A percentile compares a stretch with the other conserved stretches of the same genome.
phyloP scores from a whole-genome alignment of 2,329 filamentous ascomycete genomes.

The Myotisia sp. region DNA sequence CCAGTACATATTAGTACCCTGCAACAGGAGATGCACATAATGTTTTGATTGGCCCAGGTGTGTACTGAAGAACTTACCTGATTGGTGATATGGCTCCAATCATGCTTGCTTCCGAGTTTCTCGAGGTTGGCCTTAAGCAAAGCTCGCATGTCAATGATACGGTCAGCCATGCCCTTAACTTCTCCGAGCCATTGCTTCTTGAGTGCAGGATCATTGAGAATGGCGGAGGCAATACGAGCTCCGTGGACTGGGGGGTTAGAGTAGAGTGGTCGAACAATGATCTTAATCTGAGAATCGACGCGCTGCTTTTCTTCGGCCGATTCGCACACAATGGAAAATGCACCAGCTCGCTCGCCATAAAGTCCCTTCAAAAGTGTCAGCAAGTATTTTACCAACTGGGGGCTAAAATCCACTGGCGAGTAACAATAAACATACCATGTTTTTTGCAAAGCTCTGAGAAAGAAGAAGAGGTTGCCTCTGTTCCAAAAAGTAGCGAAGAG shows the following conservation, averaged over 20 bases:
- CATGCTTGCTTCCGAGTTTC: conserved; percentile 85
- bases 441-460: conserved; percentile 95
- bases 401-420: too few relatives aligned
- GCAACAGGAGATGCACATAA: too few relatives aligned
- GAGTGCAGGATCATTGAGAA: conserved; percentile 70
- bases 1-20: background rate
- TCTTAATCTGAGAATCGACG: conserved; percentile 95
- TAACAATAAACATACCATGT: conserved; percentile 54
- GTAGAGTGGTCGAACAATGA: conserved; percentile 90
- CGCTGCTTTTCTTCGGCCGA: conserved; percentile 85
- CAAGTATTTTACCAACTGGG: background rate
- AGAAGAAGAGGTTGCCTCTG: conserved; percentile 80
- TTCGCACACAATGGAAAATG: conserved; percentile 82
- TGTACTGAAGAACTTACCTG: conserved; percentile 36
- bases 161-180: conserved; percentile 97
- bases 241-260: conserved; percentile 97
- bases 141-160: conserved; percentile 96
- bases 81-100: conserved; percentile 97
- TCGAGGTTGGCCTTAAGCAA: conserved; percentile 90
- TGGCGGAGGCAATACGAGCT: conserved; percentile 81
- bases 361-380: conserved; percentile 49
- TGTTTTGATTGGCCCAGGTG: background rate
- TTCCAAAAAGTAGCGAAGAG: conserved; percentile 82
- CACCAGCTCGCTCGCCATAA: conserved; percentile 94
- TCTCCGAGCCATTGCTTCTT: conserved; percentile 92